A percentile compares a stretch with the other conserved stretches of the same genome.
Conservation (phyloP, 23 red algal genomes). For the Chondrus crispus region DNA sequence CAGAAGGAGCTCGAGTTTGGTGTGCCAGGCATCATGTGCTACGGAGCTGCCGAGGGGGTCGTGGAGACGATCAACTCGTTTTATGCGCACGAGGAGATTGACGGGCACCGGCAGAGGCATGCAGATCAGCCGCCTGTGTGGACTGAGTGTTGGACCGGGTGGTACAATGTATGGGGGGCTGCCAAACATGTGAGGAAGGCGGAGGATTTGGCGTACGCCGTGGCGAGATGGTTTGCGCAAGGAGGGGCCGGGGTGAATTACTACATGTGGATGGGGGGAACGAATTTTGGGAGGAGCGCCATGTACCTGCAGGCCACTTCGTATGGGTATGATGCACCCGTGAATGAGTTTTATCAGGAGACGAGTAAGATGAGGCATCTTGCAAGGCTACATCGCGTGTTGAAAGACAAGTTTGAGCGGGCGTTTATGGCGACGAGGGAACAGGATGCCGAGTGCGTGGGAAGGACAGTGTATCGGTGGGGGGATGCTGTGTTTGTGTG, state of each 20-base stretch:
- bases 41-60: conserved; percentile 69
- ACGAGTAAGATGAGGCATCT: conserved; percentile 62
- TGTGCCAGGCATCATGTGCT: conserved; percentile 83
- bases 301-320: conserved; percentile 88
- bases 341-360: conserved; percentile 74
- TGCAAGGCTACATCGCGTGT: conserved; percentile 39
- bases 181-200: conserved; percentile 54
- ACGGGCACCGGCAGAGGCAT: conserved; percentile 21
- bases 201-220: conserved; percentile 72
- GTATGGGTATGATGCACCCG: conserved; percentile 89
- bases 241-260: conserved; percentile 84
- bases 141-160: conserved; percentile 92
- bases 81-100: conserved; percentile 71
- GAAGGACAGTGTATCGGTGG: conserved; percentile 55
- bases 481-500: conserved; percentile 60
- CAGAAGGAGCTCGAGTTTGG: conserved; percentile 58
- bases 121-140: conserved; percentile 72
- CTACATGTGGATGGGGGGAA: conserved; percentile 96
- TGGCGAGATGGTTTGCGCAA: conserved; percentile 67
- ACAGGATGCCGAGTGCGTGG: not conserved
- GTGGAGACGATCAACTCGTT: conserved; percentile 91
- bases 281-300: conserved; percentile 52
- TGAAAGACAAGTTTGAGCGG: conserved; percentile 13
- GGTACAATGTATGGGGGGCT: conserved; percentile 89
- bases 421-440: not conserved